Evolutionary conservation across 2,329 filamentous ascomycete genomes (phyloP).

Genomic region (Parastagonospora avenae): DNA sequence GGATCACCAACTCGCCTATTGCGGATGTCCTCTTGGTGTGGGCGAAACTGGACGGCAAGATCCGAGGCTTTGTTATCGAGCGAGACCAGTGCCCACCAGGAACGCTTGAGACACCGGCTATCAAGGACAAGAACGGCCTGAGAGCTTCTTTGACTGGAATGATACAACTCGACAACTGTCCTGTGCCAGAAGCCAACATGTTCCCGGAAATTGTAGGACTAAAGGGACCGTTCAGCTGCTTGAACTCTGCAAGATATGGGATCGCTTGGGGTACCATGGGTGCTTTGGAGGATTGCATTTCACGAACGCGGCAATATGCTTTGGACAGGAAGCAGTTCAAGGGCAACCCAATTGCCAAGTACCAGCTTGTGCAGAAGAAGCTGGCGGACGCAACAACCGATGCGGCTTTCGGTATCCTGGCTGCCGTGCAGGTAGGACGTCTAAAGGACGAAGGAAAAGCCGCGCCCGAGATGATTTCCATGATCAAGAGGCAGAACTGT

Average conservation of each 20-base stretch:
- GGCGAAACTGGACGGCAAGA: constrained; percentile 94
- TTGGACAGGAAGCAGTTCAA: constrained; percentile 96
- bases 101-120: constrained; percentile 85
- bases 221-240: constrained; percentile 85
- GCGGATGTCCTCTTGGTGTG: constrained; percentile 84
- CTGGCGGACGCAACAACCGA: constrained; percentile 91
- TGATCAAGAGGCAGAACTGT: constrained; percentile 98
- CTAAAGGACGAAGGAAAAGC: constrained; percentile 90
- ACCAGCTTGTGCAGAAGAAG: constrained; percentile 98
- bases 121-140: constrained; percentile 95
- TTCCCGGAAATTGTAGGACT: constrained; percentile 89
- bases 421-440: constrained; percentile 86
- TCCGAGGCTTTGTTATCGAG: constrained; percentile 90
- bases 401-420: constrained; percentile 87
- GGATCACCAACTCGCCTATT: constrained; percentile 95
- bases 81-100: constrained; percentile 82
- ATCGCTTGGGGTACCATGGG: constrained; percentile 95
- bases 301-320: constrained; percentile 81
- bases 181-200: constrained; percentile 90
- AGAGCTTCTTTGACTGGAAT: constrained; percentile 94
- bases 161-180: constrained; percentile 93
- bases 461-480: constrained; percentile 91
- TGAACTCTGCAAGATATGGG: constrained; percentile 91
- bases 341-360: constrained; percentile 90
- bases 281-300: constrained; percentile 89